Percentiles rank a stretch among this genome's conserved stretches.
Conservation (phyloP, 2,329 filamentous ascomycete genomes). For the Trichoderma atroviride region DNA sequence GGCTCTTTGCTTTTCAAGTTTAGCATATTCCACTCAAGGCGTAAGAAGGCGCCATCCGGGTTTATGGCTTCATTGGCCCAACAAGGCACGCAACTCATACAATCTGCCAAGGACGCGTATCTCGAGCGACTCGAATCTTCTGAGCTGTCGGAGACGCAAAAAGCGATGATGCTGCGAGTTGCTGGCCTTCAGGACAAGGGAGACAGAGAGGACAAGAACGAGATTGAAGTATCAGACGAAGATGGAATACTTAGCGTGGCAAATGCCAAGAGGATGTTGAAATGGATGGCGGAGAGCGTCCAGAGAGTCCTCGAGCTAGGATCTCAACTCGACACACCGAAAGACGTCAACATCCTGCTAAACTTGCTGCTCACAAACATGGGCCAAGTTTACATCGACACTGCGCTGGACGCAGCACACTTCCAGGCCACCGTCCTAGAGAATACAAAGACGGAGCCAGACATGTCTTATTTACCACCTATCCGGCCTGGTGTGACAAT, state of each 20-base stretch:
- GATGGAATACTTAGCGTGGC: constrained; percentile 80
- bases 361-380: constrained; percentile 83
- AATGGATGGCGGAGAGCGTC: constrained; percentile 95
- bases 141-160: constrained; percentile 84
- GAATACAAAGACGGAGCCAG: constrained; percentile 78
- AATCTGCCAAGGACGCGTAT: constrained; percentile 88
- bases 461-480: constrained; percentile 78
- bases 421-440: constrained; percentile 79
- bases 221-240: constrained; percentile 87
- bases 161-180: constrained; percentile 85
- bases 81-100: constrained; percentile 83
- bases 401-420: constrained; percentile 67
- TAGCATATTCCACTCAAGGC: constrained; percentile 86
- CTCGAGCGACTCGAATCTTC: constrained; percentile 86
- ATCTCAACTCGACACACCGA: constrained; percentile 83
- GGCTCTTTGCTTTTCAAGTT: constrained; percentile 95
- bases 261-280: constrained; percentile 97
- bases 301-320: constrained; percentile 89
- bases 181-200: constrained; percentile 79
- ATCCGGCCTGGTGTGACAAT: constrained; percentile 84
- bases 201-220: constrained; percentile 74
- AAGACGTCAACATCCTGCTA: constrained; percentile 85
- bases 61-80: constrained; percentile 93
- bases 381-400: constrained; percentile 78
- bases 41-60: constrained; percentile 85